Evolutionary conservation across 1,139 yeast genomes (phyloP).

Genomic region (Kazachstania sp.): DNA sequence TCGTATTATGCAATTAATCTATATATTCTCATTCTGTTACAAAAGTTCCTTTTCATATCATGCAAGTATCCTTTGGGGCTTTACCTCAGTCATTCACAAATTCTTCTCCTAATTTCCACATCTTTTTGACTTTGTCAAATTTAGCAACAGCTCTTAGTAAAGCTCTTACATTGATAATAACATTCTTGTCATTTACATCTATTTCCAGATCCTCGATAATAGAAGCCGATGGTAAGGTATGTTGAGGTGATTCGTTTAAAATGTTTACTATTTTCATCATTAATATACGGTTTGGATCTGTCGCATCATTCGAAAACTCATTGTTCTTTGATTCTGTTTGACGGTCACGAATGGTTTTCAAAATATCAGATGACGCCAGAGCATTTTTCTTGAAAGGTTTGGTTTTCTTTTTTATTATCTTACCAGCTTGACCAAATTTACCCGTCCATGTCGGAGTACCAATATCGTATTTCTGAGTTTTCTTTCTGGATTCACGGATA

Average conservation of each 20-base stretch:
- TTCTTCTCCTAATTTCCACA: conserved; percentile 62
- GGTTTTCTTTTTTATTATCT: conserved; percentile 25
- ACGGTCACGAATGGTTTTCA: conserved; percentile 18
- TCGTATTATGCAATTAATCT: neutral
- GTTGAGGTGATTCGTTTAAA: conserved; percentile 33
- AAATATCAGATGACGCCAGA: conserved; percentile 21
- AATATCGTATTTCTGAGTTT: conserved; percentile 53
- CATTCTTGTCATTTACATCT: conserved; percentile 42
- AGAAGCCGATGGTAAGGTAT: conserved; percentile 48
- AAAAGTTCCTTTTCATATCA: neutral
- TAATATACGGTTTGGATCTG: conserved; percentile 11
- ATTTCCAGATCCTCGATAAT: conserved; percentile 47
- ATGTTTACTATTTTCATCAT: conserved; percentile 34
- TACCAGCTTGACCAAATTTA: conserved; percentile 77
- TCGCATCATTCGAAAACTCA: conserved; percentile 1
- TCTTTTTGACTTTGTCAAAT: conserved; percentile 51
- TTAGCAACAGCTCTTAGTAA: conserved; percentile 59
- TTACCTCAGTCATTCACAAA: conserved; percentile 3
- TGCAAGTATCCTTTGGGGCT: no score
- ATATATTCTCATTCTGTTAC: neutral
- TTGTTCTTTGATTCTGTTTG: conserved; percentile 9
- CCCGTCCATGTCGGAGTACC: conserved; percentile 98
- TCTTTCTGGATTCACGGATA: conserved; percentile 55
- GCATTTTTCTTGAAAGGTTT: conserved; percentile 11
- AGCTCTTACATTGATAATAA: conserved; percentile 56